These are phyloP conservation scores for Phaeodactylum tricornutum DNA, from an alignment of 108 stramenopile species.

Conservation along the genomic window DNA sequence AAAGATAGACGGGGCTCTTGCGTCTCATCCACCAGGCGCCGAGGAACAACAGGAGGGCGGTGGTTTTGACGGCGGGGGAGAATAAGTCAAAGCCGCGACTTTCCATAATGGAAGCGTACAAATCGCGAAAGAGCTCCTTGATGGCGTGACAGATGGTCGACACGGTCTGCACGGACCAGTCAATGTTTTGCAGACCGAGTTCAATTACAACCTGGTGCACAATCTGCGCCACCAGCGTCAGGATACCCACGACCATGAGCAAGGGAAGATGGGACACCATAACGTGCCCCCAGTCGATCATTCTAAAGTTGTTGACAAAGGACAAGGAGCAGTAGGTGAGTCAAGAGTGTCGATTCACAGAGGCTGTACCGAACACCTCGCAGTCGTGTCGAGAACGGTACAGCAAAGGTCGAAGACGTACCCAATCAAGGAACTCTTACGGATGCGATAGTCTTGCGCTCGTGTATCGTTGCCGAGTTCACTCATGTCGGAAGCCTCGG, in stretches of 20 bases:
- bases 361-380: no score
- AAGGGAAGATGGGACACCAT: slow-evolving; percentile 64
- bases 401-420: slow-evolving; percentile 12
- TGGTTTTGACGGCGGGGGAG: slow-evolving; percentile 66
- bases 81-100: slow-evolving; percentile 49
- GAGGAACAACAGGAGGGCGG: slow-evolving; percentile 49
- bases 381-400: background rate
- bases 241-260: slow-evolving; percentile 46
- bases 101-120: slow-evolving; percentile 38
- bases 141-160: slow-evolving; percentile 37
- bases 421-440: slow-evolving; percentile 53
- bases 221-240: slow-evolving; percentile 59
- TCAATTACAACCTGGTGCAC: slow-evolving; percentile 66
- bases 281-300: slow-evolving; percentile 87
- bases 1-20: slow-evolving; percentile 85
- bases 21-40: slow-evolving; percentile 54
- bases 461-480: background rate
- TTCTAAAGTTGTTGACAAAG: slow-evolving; percentile 25
- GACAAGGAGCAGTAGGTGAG: background rate
- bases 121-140: slow-evolving; percentile 37
- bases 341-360: slow-evolving; percentile 2
- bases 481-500: background rate
- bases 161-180: slow-evolving; percentile 43
- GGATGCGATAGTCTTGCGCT: slow-evolving; percentile 23
- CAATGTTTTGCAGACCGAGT: slow-evolving; percentile 44